Evolutionary conservation across 2,329 filamentous ascomycete species (phyloP).

Genomic region (Ophiostoma fasciatum): DNA sequence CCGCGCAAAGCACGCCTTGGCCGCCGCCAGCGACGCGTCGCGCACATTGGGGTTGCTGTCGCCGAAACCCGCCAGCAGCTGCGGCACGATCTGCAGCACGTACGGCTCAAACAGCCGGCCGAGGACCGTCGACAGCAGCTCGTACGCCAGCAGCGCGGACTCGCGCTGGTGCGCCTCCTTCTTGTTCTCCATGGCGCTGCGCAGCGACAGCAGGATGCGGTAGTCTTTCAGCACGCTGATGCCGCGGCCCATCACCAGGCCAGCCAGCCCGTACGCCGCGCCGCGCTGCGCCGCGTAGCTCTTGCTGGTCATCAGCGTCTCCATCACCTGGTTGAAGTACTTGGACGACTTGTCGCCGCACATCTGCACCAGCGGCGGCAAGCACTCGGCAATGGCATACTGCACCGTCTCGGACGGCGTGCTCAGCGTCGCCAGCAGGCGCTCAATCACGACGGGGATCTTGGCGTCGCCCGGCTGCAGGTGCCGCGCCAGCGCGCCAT

Average conservation of each 20-base stretch:
- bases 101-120: constrained; percentile 91
- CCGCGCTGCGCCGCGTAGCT: constrained; percentile 87
- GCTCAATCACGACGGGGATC: constrained; percentile 74
- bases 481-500: constrained; percentile 84
- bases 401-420: constrained; percentile 95
- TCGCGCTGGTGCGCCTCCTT: constrained; percentile 83
- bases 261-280: constrained; percentile 86
- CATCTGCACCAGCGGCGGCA: constrained; percentile 78
- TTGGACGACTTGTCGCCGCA: constrained; percentile 62
- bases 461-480: constrained; percentile 72
- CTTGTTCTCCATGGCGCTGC: constrained; percentile 80
- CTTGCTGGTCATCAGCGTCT: constrained; percentile 72
- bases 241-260: constrained; percentile 77
- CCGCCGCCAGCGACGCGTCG: constrained; percentile 80
- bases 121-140: constrained; percentile 74
- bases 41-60: constrained; percentile 80
- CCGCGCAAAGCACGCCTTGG: constrained; percentile 86
- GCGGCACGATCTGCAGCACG: constrained; percentile 86
- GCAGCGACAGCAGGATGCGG: constrained; percentile 70
- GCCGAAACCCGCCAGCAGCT: constrained; percentile 77
- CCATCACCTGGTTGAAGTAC: constrained; percentile 69
- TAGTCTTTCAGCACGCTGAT: constrained; percentile 70
- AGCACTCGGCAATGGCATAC: constrained; percentile 85
- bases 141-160: constrained; percentile 77
- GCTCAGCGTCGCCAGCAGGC: constrained; percentile 72